Evolutionary conservation across 1,139 yeast genomes (phyloP), one percentile per base, ranked within the genome.

Genomic region (Debaryomyces udenii): DNA sequence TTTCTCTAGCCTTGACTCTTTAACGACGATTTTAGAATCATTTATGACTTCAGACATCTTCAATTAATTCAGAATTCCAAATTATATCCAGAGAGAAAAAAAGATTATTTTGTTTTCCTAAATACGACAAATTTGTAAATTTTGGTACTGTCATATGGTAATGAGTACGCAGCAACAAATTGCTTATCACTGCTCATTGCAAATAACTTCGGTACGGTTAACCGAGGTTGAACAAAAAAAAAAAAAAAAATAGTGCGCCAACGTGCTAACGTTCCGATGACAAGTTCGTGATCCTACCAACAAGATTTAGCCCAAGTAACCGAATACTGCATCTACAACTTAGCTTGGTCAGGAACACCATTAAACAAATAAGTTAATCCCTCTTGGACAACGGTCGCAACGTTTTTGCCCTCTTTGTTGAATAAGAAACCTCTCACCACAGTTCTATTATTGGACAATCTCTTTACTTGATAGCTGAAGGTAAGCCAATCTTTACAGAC

Each of bases 321-420:
- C 26, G 35, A 18, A 23, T 6, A n/a, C 40, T 14, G 26, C 20
- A 10, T 11, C 27, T 38, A 51, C 22, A 55, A 35, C 23, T 44
- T 48, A 6, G 59, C 61, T 10, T 53, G 47, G n/a, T 59, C 61
- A 2, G 62, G 56, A 9, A 66, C 62, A 3, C 69, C 70, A 3
- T 53, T 48, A 16, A 48, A 46, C 50, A 66, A 48, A 39, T 59
- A 57, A 2, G 75, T 66, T 43, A 73, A 59, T 2, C 78, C 78
- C 52, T 73, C 78, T 51, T 73, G 78, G 11, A 68, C 50, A 7
- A 70, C 61, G 0, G 77, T 69, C 7, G 76, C 77, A 9, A 72
- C 63, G 40, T 64, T 59, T 35, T 57, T 55, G n/a, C 70, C 66
- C 3, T 62, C 48, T 31, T 57, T 56, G 42, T 68, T 64, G 47